These are phyloP conservation scores for Casuarina equisetifolia DNA, from an alignment of 306 rosid genomes.

Conservation along the genomic window DNA sequence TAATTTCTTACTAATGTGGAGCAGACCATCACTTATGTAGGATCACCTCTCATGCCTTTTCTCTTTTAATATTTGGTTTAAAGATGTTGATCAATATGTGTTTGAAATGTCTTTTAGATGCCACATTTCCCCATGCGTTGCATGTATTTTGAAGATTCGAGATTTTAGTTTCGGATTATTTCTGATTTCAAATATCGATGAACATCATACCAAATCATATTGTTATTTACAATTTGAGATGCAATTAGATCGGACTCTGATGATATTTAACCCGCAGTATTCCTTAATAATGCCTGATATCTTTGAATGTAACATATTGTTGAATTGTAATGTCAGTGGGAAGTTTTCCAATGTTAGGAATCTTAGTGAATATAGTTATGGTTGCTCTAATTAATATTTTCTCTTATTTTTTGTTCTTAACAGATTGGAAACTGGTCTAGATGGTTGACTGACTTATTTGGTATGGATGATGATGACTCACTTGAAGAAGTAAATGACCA, in stretches of 20 bases:
- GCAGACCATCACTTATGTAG: not conserved
- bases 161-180: not conserved
- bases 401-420: slow-evolving; percentile 30
- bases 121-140: not conserved
- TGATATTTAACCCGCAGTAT: not conserved
- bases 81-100: not conserved
- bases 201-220: not conserved
- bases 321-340: not conserved
- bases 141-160: not conserved
- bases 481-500: slow-evolving; percentile 42
- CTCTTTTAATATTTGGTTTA: not conserved
- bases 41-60: not conserved
- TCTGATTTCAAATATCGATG: not conserved
- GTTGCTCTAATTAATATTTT: not conserved
- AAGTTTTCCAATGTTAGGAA: slow-evolving; percentile 13
- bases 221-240: not conserved
- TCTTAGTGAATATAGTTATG: not conserved
- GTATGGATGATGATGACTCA: slow-evolving; percentile 70
- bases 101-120: not conserved
- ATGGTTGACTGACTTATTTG: slow-evolving; percentile 87
- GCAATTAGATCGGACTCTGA: not conserved
- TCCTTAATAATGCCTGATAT: not conserved
- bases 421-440: slow-evolving; percentile 99
- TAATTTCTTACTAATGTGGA: slow-evolving; percentile 7
- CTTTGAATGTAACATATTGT: not conserved